Evolutionary conservation across 257 asterid genomes (phyloP).

Genomic region (Solanum pimpinellifolium): DNA sequence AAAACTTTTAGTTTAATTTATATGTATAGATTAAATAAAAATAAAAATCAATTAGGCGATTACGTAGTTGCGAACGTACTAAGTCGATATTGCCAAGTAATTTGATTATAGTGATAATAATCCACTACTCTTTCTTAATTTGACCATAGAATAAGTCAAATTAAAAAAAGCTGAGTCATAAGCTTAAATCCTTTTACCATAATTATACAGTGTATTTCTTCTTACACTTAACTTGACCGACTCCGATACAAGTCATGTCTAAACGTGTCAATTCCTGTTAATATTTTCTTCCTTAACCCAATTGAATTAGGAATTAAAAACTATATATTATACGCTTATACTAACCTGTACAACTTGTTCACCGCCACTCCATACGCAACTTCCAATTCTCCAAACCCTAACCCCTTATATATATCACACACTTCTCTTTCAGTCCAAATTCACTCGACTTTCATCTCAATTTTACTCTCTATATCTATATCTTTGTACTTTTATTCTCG

Average conservation of each 20-base stretch:
- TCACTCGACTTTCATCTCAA: conserved; percentile 2
- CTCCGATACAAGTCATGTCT: background rate
- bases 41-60: background rate
- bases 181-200: background rate
- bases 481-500: background rate
- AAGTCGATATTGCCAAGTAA: background rate
- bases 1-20: no score
- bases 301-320: background rate
- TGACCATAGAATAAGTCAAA: background rate
- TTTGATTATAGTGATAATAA: background rate
- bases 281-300: background rate
- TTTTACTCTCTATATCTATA: background rate
- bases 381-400: conserved; percentile 16
- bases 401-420: conserved; percentile 3
- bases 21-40: no score
- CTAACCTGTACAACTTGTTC: conserved; percentile 17
- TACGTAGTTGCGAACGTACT: background rate
- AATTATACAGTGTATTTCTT: background rate
- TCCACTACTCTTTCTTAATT: background rate
- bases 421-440: conserved; percentile 9
- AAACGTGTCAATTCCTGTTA: background rate
- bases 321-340: background rate
- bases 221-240: conserved; percentile 9
- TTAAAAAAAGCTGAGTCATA: background rate
- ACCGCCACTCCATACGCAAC: conserved; percentile 81